A percentile compares a stretch with the other conserved stretches of the same genome.
Evolutionary conservation across 306 rosid genomes (phyloP).

Genomic region (Begonia fuchsioides): DNA sequence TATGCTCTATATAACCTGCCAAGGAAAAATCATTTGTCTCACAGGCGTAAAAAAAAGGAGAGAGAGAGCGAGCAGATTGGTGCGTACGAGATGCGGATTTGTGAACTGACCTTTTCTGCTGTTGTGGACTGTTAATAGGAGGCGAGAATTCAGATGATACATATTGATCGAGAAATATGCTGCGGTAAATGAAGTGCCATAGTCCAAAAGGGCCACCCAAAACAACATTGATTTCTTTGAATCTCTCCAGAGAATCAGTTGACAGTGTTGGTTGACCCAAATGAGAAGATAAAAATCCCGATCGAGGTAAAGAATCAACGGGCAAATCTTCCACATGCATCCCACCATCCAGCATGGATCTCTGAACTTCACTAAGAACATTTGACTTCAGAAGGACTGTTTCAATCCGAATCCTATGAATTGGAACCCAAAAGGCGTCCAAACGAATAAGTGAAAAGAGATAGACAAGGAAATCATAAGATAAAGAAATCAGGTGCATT

Average conservation of each 20-base stretch:
- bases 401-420: no score
- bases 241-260: slow-evolving; percentile 55
- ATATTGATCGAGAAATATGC: no score
- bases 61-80: no score
- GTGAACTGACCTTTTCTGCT: slow-evolving; percentile 60
- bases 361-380: no score
- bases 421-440: slow-evolving; percentile 19
- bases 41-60: background rate
- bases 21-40: slow-evolving; percentile 7
- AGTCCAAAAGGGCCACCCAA: slow-evolving; percentile 74
- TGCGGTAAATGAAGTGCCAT: slow-evolving; percentile 92
- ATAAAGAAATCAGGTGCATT: no score
- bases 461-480: no score
- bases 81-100: slow-evolving; percentile 1
- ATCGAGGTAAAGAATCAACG: slow-evolving; percentile 35
- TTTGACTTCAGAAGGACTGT: no score
- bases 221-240: slow-evolving; percentile 33
- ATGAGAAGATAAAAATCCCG: slow-evolving; percentile 38
- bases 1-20: slow-evolving; percentile 78
- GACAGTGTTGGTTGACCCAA: slow-evolving; percentile 38
- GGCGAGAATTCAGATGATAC: no score
- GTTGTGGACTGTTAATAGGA: slow-evolving; percentile 51
- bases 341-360: slow-evolving; percentile 80
- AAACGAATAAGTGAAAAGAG: no score
- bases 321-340: slow-evolving; percentile 86